Conservation (phyloP, 2,329 filamentous ascomycete genomes). For the Ilyonectria destructans region DNA sequence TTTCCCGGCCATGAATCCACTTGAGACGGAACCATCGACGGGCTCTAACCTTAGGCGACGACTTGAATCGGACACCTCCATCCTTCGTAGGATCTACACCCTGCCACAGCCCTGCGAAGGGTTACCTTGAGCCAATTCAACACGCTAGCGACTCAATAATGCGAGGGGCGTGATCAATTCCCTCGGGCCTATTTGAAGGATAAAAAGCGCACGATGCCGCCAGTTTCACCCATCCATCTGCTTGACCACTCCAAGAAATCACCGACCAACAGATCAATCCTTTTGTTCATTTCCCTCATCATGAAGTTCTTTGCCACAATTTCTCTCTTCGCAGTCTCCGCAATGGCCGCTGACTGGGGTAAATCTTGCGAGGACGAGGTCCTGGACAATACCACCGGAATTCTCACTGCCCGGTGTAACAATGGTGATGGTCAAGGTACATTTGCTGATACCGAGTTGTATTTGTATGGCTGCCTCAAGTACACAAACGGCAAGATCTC, state of each 20-base stretch:
- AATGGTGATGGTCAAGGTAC: constrained; percentile 2
- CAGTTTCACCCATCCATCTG: background rate
- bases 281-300: background rate
- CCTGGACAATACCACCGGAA: constrained; percentile 2
- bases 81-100: background rate
- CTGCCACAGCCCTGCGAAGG: background rate
- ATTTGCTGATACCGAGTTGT: background rate
- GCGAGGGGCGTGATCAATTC: background rate
- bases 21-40: background rate
- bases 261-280: no score
- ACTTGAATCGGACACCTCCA: background rate
- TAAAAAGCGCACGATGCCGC: background rate
- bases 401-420: constrained; percentile 10
- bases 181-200: background rate
- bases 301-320: constrained; percentile 30
- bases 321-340: constrained; percentile 4
- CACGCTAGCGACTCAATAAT: no score
- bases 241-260: background rate
- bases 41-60: background rate
- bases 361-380: constrained; percentile 1
- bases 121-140: background rate
- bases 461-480: constrained; percentile 10
- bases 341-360: background rate
- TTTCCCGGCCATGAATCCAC: background rate
- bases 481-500: constrained; percentile 7